phyloP scores from a whole-genome alignment of 805 yeast genomes.

The Saccharomycopsis sp. region DNA sequence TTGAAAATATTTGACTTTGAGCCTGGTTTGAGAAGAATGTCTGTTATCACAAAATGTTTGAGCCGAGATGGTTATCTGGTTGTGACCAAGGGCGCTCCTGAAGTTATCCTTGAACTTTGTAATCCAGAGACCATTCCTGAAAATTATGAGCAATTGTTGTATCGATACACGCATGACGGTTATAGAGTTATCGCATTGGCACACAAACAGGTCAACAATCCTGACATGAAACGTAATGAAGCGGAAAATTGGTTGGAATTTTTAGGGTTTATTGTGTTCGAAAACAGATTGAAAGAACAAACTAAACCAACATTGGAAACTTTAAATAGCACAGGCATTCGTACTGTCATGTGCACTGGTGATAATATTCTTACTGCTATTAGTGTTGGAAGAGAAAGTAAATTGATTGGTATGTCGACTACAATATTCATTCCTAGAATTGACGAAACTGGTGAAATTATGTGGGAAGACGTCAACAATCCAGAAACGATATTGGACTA shows the following conservation, averaged over 20 bases:
- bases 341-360: slow-evolving; percentile 96
- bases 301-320: slow-evolving; percentile 55
- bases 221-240: slow-evolving; percentile 48
- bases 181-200: slow-evolving; percentile 96
- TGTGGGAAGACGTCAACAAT: slow-evolving; percentile 67
- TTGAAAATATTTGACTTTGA: slow-evolving; percentile 71
- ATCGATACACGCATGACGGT: slow-evolving; percentile 87
- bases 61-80: slow-evolving; percentile 36
- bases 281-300: slow-evolving; percentile 74
- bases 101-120: slow-evolving; percentile 78
- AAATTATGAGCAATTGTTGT: slow-evolving; percentile 65
- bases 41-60: slow-evolving; percentile 57
- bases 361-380: slow-evolving; percentile 93
- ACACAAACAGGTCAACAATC: slow-evolving; percentile 51
- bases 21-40: slow-evolving; percentile 82
- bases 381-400: slow-evolving; percentile 85
- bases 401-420: slow-evolving; percentile 40
- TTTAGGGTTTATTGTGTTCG: slow-evolving; percentile 86
- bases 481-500: slow-evolving; percentile 54
- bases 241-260: slow-evolving; percentile 68
- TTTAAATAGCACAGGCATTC: slow-evolving; percentile 56
- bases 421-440: slow-evolving; percentile 53
- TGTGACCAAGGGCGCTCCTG: slow-evolving; percentile 96
- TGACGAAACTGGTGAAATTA: slow-evolving; percentile 27
- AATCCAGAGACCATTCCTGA: slow-evolving; percentile 61